phyloP scores from a whole-genome alignment of 2,329 filamentous ascomycete species.

The Clonostachys rosea region DNA sequence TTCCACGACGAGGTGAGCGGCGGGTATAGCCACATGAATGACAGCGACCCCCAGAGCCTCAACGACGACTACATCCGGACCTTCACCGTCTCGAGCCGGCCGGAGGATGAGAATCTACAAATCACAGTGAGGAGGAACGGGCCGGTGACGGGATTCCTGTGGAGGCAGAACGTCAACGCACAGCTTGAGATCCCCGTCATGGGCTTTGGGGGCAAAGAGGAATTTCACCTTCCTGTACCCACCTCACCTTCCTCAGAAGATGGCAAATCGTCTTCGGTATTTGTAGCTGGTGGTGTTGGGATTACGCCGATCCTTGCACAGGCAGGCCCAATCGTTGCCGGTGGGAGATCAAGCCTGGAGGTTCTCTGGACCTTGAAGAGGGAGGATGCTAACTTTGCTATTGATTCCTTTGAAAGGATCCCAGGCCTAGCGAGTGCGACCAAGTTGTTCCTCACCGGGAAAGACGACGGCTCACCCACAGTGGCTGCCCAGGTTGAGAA shows the following conservation, averaged over 20 bases:
- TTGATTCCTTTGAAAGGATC: slow-evolving; percentile 50
- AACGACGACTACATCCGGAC: slow-evolving; percentile 85
- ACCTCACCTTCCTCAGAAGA: slow-evolving; percentile 2
- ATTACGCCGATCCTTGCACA: slow-evolving; percentile 79
- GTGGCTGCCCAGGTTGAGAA: slow-evolving; percentile 11
- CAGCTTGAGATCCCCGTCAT: slow-evolving; percentile 62
- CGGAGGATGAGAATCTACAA: slow-evolving; percentile 45
- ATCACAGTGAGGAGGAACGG: slow-evolving; percentile 70
- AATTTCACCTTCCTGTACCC: slow-evolving; percentile 27
- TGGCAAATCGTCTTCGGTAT: slow-evolving; percentile 29
- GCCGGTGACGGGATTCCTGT: slow-evolving; percentile 61
- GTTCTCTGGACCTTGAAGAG: slow-evolving; percentile 65
- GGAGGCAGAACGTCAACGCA: slow-evolving; percentile 44
- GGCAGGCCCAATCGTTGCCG: slow-evolving; percentile 38
- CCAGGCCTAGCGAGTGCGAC: slow-evolving; percentile 46
- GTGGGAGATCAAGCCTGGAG: slow-evolving; percentile 29
- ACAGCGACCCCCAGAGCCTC: slow-evolving; percentile 71
- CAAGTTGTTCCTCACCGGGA: slow-evolving; percentile 61
- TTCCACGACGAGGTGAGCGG: slow-evolving; percentile 64
- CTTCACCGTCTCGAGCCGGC: slow-evolving; percentile 71
- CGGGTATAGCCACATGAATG: slow-evolving; percentile 80
- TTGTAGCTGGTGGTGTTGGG: slow-evolving; percentile 75
- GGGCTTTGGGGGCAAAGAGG: slow-evolving; percentile 65
- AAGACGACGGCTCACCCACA: slow-evolving; percentile 10
- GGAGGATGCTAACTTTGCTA: slow-evolving; percentile 58